Percentiles rank a stretch among this genome's conserved stretches.
These are phyloP conservation scores for Martensiomyces pterosporus DNA, from an alignment of 192 early-diverging fungal species.

Conservation along the genomic window DNA sequence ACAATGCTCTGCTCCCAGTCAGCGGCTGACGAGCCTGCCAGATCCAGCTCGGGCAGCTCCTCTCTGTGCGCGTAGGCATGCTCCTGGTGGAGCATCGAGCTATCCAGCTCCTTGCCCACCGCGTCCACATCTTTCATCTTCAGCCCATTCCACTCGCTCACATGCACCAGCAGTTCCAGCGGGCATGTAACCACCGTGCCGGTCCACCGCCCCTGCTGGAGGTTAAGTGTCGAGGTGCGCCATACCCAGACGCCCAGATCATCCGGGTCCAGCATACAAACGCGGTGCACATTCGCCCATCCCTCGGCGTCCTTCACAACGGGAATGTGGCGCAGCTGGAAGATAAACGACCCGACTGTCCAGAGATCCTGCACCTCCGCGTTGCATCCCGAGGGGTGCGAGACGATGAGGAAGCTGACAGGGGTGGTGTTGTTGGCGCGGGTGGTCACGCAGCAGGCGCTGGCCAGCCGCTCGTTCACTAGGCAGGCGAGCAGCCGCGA, in stretches of 20 bases:
- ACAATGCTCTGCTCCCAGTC: constrained; percentile 55
- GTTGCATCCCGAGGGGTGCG: not conserved
- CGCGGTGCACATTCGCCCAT: not conserved
- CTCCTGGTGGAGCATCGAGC: constrained; percentile 44
- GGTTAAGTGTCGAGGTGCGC: not conserved
- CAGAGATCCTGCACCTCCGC: constrained; percentile 11
- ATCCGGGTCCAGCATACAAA: constrained; percentile 15
- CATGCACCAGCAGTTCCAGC: not conserved
- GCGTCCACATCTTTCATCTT: constrained; percentile 3
- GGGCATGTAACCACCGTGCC: constrained; percentile 5
- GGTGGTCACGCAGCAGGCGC: constrained; percentile 6
- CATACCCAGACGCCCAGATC: constrained; percentile 10
- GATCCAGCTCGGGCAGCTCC: constrained; percentile 4
- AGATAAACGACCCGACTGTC: constrained; percentile 16
- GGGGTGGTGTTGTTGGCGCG: constrained; percentile 2
- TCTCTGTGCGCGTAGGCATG: constrained; percentile 15
- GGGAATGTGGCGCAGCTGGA: constrained; percentile 18
- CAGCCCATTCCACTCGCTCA: not conserved
- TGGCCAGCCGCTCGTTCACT: constrained; percentile 42
- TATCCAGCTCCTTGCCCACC: constrained; percentile 39
- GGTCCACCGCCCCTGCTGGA: not conserved
- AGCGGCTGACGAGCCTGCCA: constrained; percentile 18
- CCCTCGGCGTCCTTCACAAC: not conserved
- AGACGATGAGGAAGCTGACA: constrained; percentile 8
- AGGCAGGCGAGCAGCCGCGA: constrained; percentile 47